A percentile compares a stretch with the other conserved stretches of the same genome.
Conservation (phyloP, 1,284 basidiomycete species). For the Puccinia horiana region DNA sequence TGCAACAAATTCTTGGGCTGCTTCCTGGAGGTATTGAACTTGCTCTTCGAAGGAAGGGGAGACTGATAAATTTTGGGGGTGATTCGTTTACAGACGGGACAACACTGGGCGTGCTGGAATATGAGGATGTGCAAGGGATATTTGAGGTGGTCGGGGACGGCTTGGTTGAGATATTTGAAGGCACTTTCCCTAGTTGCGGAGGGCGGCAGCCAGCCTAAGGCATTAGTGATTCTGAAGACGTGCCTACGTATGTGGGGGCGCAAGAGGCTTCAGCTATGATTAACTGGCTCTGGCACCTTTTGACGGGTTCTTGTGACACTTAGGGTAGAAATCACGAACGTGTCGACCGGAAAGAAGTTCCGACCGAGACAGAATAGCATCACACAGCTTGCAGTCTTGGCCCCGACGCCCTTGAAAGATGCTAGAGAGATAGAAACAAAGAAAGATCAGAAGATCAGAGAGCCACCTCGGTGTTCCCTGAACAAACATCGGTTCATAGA, state of each 20-base stretch:
- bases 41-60: no score
- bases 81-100: neutral
- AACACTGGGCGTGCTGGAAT: conserved; percentile 65
- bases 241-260: conserved; percentile 58
- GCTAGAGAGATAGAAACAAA: conserved; percentile 55
- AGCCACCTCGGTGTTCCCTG: neutral
- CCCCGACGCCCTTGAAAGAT: conserved; percentile 71
- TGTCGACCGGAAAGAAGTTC: conserved; percentile 75
- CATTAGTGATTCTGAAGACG: conserved; percentile 68
- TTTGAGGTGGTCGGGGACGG: conserved; percentile 68
- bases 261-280: neutral
- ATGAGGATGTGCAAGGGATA: conserved; percentile 73
- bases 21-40: neutral
- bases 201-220: conserved; percentile 72
- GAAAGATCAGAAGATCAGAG: neutral
- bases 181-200: conserved; percentile 66
- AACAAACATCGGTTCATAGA: conserved; percentile 51
- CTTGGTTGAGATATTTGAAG: conserved; percentile 71
- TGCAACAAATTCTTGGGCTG: neutral
- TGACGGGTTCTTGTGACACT: neutral
- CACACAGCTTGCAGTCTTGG: conserved; percentile 77
- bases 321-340: conserved; percentile 55
- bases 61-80: neutral
- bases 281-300: neutral
- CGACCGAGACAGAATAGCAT: conserved; percentile 73